A percentile compares a stretch with the other conserved stretches of the same genome.
phyloP scores from a whole-genome alignment of 75 land plant genomes.

The Cryptomeria japonica region DNA sequence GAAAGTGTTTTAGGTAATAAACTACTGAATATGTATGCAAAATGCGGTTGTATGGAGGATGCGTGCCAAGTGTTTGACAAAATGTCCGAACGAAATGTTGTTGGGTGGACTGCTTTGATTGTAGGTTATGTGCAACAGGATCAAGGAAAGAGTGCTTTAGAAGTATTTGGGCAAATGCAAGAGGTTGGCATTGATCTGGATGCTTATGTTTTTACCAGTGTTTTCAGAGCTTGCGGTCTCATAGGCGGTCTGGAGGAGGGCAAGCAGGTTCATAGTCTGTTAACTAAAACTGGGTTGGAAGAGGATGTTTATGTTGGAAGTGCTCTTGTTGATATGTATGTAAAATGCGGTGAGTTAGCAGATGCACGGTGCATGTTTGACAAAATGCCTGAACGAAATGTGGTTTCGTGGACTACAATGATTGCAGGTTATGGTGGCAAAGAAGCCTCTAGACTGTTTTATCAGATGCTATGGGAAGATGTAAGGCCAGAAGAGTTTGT shows the following conservation, averaged over 20 bases:
- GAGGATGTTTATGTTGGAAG: conserved; percentile 40
- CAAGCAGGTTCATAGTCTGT: conserved; percentile 23
- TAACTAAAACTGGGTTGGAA: conserved; percentile 17
- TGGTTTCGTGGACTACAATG: conserved; percentile 51
- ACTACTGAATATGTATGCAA: conserved; percentile 60
- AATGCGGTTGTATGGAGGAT: conserved; percentile 49
- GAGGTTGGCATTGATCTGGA: not conserved
- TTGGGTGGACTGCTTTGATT: conserved; percentile 42
- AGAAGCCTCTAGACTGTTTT: conserved; percentile 10
- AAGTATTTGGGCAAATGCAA: not conserved
- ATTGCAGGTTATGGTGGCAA: conserved; percentile 35
- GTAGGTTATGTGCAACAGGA: conserved; percentile 51
- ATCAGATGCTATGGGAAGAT: not conserved
- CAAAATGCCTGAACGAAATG: conserved; percentile 34
- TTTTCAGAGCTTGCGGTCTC: not conserved
- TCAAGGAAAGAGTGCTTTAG: not conserved
- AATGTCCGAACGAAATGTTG: conserved; percentile 16
- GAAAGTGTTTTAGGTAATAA: conserved; percentile 21
- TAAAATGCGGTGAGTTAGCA: not conserved
- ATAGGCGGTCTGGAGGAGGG: not conserved
- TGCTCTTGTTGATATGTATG: conserved; percentile 40
- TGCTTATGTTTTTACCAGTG: not conserved
- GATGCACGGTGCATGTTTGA: conserved; percentile 20
- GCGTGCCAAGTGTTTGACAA: conserved; percentile 41
- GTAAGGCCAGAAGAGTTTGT: not conserved